These are phyloP conservation scores for Xylaria castorea DNA, from an alignment of 495 filamentous ascomycete species.

Conservation along the genomic window DNA sequence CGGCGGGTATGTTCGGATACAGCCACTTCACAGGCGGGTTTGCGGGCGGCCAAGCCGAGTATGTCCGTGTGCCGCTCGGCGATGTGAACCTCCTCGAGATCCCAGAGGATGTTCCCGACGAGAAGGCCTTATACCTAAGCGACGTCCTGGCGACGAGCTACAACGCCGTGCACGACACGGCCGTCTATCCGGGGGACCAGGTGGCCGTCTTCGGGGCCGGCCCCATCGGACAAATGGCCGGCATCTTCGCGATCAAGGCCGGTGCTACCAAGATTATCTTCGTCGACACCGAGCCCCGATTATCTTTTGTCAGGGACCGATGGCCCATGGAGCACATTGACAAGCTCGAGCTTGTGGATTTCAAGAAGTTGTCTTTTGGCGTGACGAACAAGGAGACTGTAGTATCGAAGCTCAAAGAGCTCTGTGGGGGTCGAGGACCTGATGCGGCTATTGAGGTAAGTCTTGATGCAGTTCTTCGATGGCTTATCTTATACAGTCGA, in stretches of 20 bases:
- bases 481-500: not conserved
- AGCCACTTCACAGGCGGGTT: constrained; percentile 86
- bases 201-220: constrained; percentile 85
- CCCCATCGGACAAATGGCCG: constrained; percentile 82
- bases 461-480: not conserved
- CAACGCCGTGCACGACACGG: constrained; percentile 83
- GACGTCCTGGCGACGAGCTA: constrained; percentile 82
- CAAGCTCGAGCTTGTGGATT: constrained; percentile 54
- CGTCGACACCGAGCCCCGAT: constrained; percentile 80
- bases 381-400: constrained; percentile 63
- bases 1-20: constrained; percentile 78
- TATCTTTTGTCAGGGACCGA: constrained; percentile 70
- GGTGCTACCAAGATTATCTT: constrained; percentile 80
- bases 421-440: constrained; percentile 68
- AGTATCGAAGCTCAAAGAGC: constrained; percentile 73
- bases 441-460: constrained; percentile 75
- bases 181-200: constrained; percentile 76
- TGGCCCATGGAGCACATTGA: constrained; percentile 54
- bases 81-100: constrained; percentile 83
- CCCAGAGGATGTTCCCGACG: constrained; percentile 82
- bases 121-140: constrained; percentile 83
- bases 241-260: constrained; percentile 72
- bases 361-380: constrained; percentile 54
- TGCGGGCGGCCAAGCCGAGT: constrained; percentile 89
- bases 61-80: constrained; percentile 81